Base-by-base conservation (phyloP, 2,329 filamentous ascomycete genomes). In the Fusarium cicatricum region DNA sequence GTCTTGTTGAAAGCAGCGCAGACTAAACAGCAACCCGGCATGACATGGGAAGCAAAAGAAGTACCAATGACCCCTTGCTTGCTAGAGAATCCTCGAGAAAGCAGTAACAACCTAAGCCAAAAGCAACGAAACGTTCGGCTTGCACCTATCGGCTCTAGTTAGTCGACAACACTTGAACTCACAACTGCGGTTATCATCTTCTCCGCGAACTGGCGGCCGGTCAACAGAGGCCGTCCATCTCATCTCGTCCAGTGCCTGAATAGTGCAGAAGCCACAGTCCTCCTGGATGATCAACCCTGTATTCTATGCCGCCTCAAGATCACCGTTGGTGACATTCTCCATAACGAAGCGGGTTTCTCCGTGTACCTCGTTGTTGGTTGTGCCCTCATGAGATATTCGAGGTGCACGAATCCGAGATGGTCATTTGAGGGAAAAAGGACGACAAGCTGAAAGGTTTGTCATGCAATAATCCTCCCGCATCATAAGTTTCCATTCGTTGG, bases 381-480 rank as follows among this genome's bases (percentile, higher is more conserved):
- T 26, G 21, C 9, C 5, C 5, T 10, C 9, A 36, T 38, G 41
- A 28, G 37, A 41, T 34, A 49, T 33, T 39, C 16, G 15, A 15
- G 5, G 23, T 17, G 33, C 49, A 36, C 15, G 46, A 42, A 49
- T 49, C 19, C 46, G 11, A 62, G 38, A 31, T 37, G 37, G 29
- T 28, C 37, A 42, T 29, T 36, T 17, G 37, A 26, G 37, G 12
- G 28, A 7, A 43, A 45, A 45, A 26, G 42, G 36, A 50, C 19
- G 39, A 34, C 32, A 23, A 28, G 9, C 31, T 34, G 34, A 26
- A 34, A 43, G 32, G 38, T 21, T n/a, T 34, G 23, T 54, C 51
- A 63, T 54, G 41, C 47, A 50, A 56, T 14, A 57, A 48, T 49
- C 33, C 43, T 44, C 39, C 50, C 7, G 15, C n/a, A 63, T 50